A percentile compares a stretch with the other conserved stretches of the same genome.
Evolutionary conservation across 179 eudicot species (phyloP).

Genomic region (Drosera spatulata): DNA sequence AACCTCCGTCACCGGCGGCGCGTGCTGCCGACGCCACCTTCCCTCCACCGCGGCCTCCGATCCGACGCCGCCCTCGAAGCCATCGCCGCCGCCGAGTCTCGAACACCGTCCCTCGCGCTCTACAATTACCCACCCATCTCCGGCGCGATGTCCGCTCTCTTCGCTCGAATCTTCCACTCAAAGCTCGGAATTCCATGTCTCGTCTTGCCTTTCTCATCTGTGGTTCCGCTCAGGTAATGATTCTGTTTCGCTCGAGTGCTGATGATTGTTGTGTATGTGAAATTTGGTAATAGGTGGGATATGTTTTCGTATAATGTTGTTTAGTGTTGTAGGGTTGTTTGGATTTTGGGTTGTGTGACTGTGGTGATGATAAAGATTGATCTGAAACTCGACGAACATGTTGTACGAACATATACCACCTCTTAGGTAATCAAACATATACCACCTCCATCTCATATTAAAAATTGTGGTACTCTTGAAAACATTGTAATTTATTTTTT

Average conservation of each 20-base stretch:
- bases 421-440: no score
- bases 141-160: constrained; percentile 83
- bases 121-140: constrained; percentile 87
- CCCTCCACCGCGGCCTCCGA: constrained; percentile 24
- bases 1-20: constrained; percentile 6
- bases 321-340: not conserved
- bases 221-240: constrained; percentile 64
- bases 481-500: no score
- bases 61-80: constrained; percentile 66
- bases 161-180: constrained; percentile 64
- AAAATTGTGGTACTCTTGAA: no score
- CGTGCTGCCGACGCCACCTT: not conserved
- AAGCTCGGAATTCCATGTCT: constrained; percentile 53
- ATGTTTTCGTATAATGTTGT: no score
- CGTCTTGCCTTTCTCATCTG: constrained; percentile 73
- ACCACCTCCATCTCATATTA: no score
- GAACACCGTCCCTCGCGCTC: constrained; percentile 41
- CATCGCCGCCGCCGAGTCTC: constrained; percentile 33
- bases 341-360: no score
- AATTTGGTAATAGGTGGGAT: no score
- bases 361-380: no score
- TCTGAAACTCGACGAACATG: no score
- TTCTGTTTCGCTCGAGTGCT: not conserved
- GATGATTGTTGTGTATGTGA: no score
- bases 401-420: no score